phyloP scores from a whole-genome alignment of 2,329 filamentous ascomycete genomes.

The Aspergillus terreus region DNA sequence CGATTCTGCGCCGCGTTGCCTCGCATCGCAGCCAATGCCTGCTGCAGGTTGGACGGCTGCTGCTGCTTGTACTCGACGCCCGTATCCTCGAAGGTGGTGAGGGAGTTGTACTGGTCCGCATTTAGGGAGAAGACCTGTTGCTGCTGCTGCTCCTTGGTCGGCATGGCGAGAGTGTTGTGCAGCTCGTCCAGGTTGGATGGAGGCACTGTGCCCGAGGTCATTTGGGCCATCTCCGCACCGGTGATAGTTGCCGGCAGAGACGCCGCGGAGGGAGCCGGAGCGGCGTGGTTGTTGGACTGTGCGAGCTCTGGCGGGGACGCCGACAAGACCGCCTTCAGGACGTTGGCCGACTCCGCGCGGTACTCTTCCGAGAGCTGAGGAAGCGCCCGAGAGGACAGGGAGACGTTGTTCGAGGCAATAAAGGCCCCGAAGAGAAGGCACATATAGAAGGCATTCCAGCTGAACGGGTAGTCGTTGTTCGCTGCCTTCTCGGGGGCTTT shows the following conservation, averaged over 20 bases:
- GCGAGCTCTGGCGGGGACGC: constrained; percentile 44
- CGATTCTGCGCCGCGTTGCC: constrained; percentile 62
- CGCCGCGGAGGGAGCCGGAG: constrained; percentile 21
- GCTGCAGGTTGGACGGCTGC: constrained; percentile 42
- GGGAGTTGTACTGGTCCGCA: constrained; percentile 80
- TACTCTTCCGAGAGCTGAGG: constrained; percentile 46
- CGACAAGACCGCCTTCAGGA: constrained; percentile 44
- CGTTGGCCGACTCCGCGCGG: constrained; percentile 45
- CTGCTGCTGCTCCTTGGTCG: constrained; percentile 78
- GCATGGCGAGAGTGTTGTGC: constrained; percentile 65
- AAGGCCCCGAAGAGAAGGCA: constrained; percentile 95
- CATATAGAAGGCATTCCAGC: constrained; percentile 75
- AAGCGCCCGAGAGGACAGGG: constrained; percentile 56
- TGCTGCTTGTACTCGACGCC: constrained; percentile 35
- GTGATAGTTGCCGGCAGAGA: constrained; percentile 32
- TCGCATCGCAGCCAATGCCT: constrained; percentile 77
- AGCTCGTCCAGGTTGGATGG: constrained; percentile 58
- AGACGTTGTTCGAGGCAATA: constrained; percentile 79
- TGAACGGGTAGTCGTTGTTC: constrained; percentile 66
- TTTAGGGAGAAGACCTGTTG: constrained; percentile 86
- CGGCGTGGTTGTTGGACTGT: constrained; percentile 46
- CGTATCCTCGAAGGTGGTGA: constrained; percentile 65
- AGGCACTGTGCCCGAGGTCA: constrained; percentile 27
- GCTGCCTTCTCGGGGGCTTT: constrained; percentile 36
- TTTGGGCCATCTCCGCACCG: constrained; percentile 37